phyloP scores from a whole-genome alignment of 306 rosid species.

The Acacia melanoxylon region DNA sequence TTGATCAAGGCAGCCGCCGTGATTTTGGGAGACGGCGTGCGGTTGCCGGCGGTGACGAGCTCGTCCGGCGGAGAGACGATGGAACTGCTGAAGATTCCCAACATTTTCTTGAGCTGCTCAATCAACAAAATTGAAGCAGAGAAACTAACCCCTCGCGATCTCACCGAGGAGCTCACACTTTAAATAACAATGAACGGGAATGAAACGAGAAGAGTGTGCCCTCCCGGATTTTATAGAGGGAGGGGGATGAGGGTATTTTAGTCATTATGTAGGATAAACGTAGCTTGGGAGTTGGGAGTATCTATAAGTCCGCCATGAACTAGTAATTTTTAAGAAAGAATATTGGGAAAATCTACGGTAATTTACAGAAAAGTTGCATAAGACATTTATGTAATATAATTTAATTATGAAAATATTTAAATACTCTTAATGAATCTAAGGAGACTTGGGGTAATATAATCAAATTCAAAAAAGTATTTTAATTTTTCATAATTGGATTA shows the following conservation, averaged over 20 bases:
- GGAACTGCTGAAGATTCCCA: slow-evolving; percentile 86
- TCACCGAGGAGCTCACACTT: background rate
- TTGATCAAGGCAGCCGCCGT: slow-evolving; percentile 54
- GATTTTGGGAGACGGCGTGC: slow-evolving; percentile 88
- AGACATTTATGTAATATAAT: too few species aligned
- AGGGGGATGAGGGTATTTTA: slow-evolving; percentile 13
- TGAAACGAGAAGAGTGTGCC: background rate
- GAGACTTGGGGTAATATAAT: too few species aligned
- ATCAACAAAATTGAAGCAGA: background rate
- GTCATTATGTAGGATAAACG: slow-evolving; percentile 11
- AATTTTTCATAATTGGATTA: too few species aligned
- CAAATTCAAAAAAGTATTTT: too few species aligned
- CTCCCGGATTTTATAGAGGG: slow-evolving; percentile 32
- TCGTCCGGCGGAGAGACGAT: slow-evolving; percentile 87
- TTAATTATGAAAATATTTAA: too few species aligned
- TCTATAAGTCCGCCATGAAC: background rate
- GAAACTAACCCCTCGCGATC: too few species aligned
- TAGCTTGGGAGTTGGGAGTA: background rate
- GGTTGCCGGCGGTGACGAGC: slow-evolving; percentile 84
- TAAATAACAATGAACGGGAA: slow-evolving; percentile 6
- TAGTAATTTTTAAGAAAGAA: background rate
- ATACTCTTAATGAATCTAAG: too few species aligned
- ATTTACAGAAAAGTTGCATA: too few species aligned
- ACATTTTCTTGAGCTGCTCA: slow-evolving; percentile 38
- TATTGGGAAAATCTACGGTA: background rate